Evolutionary conservation across 2,329 filamentous ascomycete species (phyloP), one percentile per base, ranked within the genome.

Genomic region (Penicillium nordicum): DNA sequence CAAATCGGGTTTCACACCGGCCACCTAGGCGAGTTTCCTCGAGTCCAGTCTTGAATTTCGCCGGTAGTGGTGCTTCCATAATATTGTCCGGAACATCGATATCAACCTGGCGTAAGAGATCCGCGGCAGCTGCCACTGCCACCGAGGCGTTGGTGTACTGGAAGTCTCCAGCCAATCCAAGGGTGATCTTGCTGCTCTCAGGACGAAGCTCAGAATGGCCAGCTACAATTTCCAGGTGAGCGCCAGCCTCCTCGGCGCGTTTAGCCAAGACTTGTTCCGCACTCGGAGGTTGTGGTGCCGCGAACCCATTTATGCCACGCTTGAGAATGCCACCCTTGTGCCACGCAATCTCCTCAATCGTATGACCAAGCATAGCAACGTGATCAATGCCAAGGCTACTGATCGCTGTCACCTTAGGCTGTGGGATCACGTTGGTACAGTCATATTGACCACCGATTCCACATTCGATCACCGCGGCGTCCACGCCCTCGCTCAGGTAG

Each of bases 401-500:
- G 37, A 97, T 86, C 0, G 88, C 89, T 1, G 86, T 83, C 1
- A 86, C 87, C 7, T 84, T 86, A 1, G 92, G 88, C 12, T 83
- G 80, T 11, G 81, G 78, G 6, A 99, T 74, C 23, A 97, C 83
- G 68, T 97, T 97, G 10, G 94, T 99, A 29, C 89, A 88, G 69
- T 97, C 93, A 67, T 92, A 92, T 75, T 96, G 90, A 47, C 92
- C 94, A 16, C 94, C 94, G 61, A 97, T 95, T 0, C 94, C 94
- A 67, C 91, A 96, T 75, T 99, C 94, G 34, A 97, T 82, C 10
- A 97, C 85, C 0, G 91, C 92, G 18, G 85, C 85, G 60, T 87
- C 81, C 0, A 97, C 86, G 1, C 88, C 87, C 70, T 94, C 88
- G 46, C 80, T 74, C 27, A 95, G 69, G 65, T 96, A 99, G 1